A percentile compares a stretch with the other conserved stretches of the same genome.
Conservation (phyloP, 805 yeast genomes). For the Metschnikowia peoriensis region DNA sequence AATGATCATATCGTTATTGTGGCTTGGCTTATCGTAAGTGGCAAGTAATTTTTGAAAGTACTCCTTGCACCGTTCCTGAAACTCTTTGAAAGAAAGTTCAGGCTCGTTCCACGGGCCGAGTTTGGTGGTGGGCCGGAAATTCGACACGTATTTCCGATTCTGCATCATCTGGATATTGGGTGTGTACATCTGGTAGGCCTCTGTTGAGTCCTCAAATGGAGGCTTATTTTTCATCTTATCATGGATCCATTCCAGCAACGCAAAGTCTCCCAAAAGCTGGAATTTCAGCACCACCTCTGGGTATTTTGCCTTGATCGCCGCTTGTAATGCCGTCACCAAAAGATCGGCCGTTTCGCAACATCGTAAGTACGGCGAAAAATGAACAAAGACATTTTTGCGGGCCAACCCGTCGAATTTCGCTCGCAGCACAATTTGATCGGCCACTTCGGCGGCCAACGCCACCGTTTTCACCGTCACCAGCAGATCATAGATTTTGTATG, state of each 20-base stretch:
- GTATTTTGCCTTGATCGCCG: constrained; percentile 19
- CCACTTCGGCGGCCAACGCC: constrained; percentile 27
- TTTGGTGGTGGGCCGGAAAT: constrained; percentile 42
- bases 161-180: constrained; percentile 38
- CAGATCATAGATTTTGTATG: constrained; percentile 37
- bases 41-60: constrained; percentile 43
- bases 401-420: constrained; percentile 19
- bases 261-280: constrained; percentile 44
- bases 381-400: constrained; percentile 29
- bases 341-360: constrained; percentile 46
- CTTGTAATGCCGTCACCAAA: constrained; percentile 29
- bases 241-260: constrained; percentile 46
- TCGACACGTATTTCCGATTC: constrained; percentile 34
- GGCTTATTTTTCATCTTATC: constrained; percentile 43
- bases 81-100: constrained; percentile 38
- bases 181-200: constrained; percentile 46
- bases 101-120: constrained; percentile 45
- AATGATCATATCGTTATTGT: constrained; percentile 32
- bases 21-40: constrained; percentile 38
- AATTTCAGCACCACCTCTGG: constrained; percentile 34
- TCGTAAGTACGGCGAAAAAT: constrained; percentile 43
- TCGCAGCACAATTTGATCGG: constrained; percentile 26
- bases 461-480: constrained; percentile 31
- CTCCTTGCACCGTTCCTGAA: constrained; percentile 36
- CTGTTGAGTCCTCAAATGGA: constrained; percentile 42